phyloP scores from a whole-genome alignment of 2,329 filamentous ascomycete genomes.

The Chaetomium olivaceum region DNA sequence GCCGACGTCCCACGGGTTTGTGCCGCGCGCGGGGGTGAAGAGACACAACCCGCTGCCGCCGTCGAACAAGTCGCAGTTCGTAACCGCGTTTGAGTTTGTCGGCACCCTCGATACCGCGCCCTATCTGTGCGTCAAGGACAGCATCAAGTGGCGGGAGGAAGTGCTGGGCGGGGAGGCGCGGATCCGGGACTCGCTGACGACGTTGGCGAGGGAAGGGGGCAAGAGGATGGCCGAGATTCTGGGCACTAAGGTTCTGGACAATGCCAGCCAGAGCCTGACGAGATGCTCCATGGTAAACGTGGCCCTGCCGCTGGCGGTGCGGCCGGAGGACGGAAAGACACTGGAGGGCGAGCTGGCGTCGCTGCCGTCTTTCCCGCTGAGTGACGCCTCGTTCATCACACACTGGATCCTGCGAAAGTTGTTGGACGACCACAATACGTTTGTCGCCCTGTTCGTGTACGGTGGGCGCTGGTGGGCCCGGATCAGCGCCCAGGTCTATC shows the following conservation, averaged over 20 bases:
- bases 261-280: constrained; percentile 59
- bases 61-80: constrained; percentile 58
- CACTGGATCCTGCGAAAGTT: constrained; percentile 61
- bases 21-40: constrained; percentile 42
- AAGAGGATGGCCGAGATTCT: constrained; percentile 60
- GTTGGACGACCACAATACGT: constrained; percentile 66
- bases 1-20: constrained; percentile 79
- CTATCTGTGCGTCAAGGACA: constrained; percentile 70
- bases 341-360: constrained; percentile 36
- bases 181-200: constrained; percentile 64
- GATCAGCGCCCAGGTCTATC: constrained; percentile 78
- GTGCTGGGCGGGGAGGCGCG: constrained; percentile 72
- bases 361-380: constrained; percentile 34
- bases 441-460: constrained; percentile 65
- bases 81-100: constrained; percentile 72
- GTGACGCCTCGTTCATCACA: constrained; percentile 43
- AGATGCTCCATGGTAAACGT: constrained; percentile 74
- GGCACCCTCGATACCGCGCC: constrained; percentile 74
- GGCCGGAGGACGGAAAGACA: constrained; percentile 16
- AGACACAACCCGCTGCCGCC: constrained; percentile 46
- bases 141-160: constrained; percentile 68
- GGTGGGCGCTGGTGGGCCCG: constrained; percentile 66
- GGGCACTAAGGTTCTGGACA: constrained; percentile 72
- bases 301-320: constrained; percentile 61
- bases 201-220: constrained; percentile 65